Base-by-base conservation (phyloP, 2,329 filamentous ascomycete genomes). In the Byssothecium circinans region DNA sequence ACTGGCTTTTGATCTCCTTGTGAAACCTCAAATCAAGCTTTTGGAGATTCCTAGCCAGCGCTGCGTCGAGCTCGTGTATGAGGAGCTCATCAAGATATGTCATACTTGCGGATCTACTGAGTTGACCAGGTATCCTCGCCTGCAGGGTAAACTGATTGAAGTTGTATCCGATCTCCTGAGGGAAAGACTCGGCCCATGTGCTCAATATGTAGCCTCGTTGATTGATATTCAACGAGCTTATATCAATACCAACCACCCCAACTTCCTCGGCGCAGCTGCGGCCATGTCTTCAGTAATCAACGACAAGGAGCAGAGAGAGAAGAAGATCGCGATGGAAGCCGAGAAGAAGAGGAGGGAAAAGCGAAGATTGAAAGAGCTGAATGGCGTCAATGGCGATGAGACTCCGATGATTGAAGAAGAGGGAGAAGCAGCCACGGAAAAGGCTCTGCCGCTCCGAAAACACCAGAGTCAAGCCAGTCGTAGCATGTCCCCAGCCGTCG, bases 211-310 rank as follows among this genome's bases (percentile, higher is more conserved):
- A 35, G 94, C 96, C 72, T 97, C 92, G 33, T 80, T 99, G 53
- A 99, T 99, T 57, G 88, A 94, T 20, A 99, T 99, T 51, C 94
- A 99, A 74, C 84, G 94, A 58, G 94, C 94, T 17, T 99, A 99
- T 74, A 97, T 99, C 75, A 99, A 99, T 77, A 99, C 94, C 3
- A 99, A 99, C 67, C 94, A 99, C 69, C 94, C 94, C 40, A 99
- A 99, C 73, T 99, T 99, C 77, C 83, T 97, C 14, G 94, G 94
- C 36, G 94, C 94, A 14, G 92, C 94, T 18, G 92, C 91, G 29
- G 94, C 94, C 53, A 99, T 99, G 94, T 92, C 90, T 58, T 91
- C 94, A 39, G 92, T 99, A 38, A 95, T 99, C 52, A 89, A 84
- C 66, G 92, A 88, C 67, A 96, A 94, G 74, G 91, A 97, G 69